Evolutionary conservation across 2,329 filamentous ascomycete genomes (phyloP), one percentile per base, ranked within the genome.

Genomic region (Escovopsis sp.): DNA sequence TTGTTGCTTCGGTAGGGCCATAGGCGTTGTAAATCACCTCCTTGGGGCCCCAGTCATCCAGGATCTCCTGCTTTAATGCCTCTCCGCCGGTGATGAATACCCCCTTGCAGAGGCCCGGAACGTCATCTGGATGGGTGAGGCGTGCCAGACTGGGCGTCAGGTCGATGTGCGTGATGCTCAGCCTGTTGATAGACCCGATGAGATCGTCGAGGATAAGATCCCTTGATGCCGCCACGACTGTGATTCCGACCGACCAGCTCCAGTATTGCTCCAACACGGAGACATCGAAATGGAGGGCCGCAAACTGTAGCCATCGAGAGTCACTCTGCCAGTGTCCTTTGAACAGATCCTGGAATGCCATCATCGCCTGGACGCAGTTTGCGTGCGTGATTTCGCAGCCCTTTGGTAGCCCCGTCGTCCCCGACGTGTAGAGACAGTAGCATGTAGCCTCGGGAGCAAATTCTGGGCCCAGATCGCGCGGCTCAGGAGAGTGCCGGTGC

Each of bases 51-150:
- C 89, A 95, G 0, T 69, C 73, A 52, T 94, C 82, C 2, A 95
- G 67, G 39, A 94, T 93, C 48, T 94, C 88, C 54, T 91, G 85
- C 51, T 85, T 88, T 15, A 95, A 65, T 41, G 84, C 78, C 57
- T 95, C 88, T 3, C 88, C 88, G 7, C 89, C 88, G 0, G 88
- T 94, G 49, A 95, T 94, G 57, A 95, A 95, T 0, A 94, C 83
- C 3, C 89, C 87, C 38, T 72, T 73, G 49, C 82, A 85, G 1
- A 95, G 66, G 26, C 72, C 81, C 2, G 88, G 87, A 0, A 89
- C 84, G 36, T 93, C 82, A 30, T 84, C 71, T 0, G 88, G 89
- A 45, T 81, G 78, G 1, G 91, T 63, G 9, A 94, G 66, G 6
- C 83, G 73, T 3, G 88, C 88, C 12, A 95, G 66, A 57, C 85